Percentiles rank a stretch among this genome's conserved stretches.
Conservation (phyloP, 345 rosid species). For the Gossypium herbaceum region DNA sequence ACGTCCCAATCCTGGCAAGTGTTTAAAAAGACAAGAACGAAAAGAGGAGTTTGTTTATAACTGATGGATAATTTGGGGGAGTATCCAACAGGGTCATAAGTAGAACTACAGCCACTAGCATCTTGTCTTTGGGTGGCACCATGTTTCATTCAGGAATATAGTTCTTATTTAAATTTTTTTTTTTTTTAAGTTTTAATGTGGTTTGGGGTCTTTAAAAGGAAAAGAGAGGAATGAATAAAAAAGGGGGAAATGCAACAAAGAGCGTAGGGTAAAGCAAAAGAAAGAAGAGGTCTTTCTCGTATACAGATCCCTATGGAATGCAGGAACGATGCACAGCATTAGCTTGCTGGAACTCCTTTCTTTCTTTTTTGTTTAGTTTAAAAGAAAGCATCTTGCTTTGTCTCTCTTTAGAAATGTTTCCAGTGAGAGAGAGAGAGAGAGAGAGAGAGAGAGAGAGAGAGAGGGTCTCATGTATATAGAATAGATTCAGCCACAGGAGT, state of each 20-base stretch:
- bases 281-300: conserved; percentile 76
- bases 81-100: conserved; percentile 1
- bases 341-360: conserved; percentile 58
- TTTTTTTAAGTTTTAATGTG: background rate
- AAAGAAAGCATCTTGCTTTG: conserved; percentile 59
- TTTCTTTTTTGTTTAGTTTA: conserved; percentile 70
- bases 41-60: conserved; percentile 16
- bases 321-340: conserved; percentile 59
- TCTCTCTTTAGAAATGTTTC: conserved; percentile 41
- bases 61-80: conserved; percentile 37
- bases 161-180: background rate
- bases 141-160: background rate
- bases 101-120: background rate
- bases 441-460: conserved; percentile 26
- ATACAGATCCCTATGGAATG: conserved; percentile 97
- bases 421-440: conserved; percentile 22
- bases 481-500: conserved; percentile 41
- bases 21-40: background rate
- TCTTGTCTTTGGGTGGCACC: background rate
- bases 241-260: background rate
- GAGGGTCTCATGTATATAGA: conserved; percentile 24
- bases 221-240: background rate
- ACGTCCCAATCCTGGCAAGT: background rate
- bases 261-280: conserved; percentile 44
- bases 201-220: background rate